A percentile compares a stretch with the other conserved stretches of the same genome.
Evolutionary conservation across 1,284 basidiomycete genomes (phyloP).

Genomic region (Ganoderma sinense): DNA sequence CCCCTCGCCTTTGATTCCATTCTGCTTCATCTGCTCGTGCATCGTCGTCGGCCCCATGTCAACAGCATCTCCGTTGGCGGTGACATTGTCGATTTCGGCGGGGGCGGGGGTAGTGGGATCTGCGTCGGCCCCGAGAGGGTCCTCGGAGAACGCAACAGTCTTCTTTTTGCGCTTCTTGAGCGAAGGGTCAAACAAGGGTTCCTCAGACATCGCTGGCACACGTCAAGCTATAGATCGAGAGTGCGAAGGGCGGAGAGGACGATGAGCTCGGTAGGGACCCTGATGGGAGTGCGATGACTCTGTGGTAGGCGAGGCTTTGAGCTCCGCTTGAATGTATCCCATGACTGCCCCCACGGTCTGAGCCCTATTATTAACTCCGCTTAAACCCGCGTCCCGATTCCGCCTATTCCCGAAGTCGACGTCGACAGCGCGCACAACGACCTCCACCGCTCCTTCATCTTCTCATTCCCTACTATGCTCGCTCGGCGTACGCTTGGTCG

Average conservation of each 20-base stretch:
- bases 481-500: conserved; percentile 76
- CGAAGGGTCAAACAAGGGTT: conserved; percentile 84
- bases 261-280: conserved; percentile 22
- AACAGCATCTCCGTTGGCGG: conserved; percentile 70
- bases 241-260: conserved; percentile 3
- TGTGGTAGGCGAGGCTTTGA: conserved; percentile 4
- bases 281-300: conserved; percentile 31
- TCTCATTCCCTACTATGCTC: conserved; percentile 46
- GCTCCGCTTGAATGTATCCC: conserved; percentile 18
- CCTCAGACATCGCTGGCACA: conserved; percentile 57
- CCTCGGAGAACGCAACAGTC: conserved; percentile 82
- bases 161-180: conserved; percentile 90
- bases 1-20: conserved; percentile 43
- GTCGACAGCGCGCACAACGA: conserved; percentile 29
- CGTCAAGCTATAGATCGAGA: conserved; percentile 1
- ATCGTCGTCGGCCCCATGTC: conserved; percentile 78
- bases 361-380: conserved; percentile 30
- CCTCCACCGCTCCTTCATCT: conserved; percentile 34
- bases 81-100: conserved; percentile 69
- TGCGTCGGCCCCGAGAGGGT: conserved; percentile 82
- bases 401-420: conserved; percentile 34
- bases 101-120: conserved; percentile 82
- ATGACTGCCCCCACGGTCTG: background rate
- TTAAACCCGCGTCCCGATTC: conserved; percentile 25
- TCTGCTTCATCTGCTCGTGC: conserved; percentile 76